Percentiles rank a stretch among this genome's conserved stretches.
Evolutionary conservation across 257 asterid species (phyloP).

Genomic region (Nicotiana tomentosiformis): DNA sequence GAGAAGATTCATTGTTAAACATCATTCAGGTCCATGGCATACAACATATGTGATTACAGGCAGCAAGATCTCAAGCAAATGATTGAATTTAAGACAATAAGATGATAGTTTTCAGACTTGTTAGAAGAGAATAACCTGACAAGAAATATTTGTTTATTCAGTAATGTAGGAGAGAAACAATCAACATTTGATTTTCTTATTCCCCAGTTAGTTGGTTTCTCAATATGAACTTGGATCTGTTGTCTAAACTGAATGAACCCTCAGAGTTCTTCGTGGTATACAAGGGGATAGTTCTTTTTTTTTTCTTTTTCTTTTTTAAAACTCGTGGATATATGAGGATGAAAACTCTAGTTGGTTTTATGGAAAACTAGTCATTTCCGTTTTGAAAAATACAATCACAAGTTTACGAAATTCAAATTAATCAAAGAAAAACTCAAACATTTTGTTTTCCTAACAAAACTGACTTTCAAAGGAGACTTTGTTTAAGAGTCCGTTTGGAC

Average conservation of each 20-base stretch:
- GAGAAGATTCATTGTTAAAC: background rate
- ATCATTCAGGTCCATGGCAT: background rate
- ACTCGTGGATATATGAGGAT: too few relatives aligned
- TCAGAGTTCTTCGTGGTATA: background rate
- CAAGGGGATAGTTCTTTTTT: too few relatives aligned
- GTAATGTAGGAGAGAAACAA: background rate
- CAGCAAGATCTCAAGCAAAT: background rate
- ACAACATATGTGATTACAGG: background rate
- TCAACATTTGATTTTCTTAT: background rate
- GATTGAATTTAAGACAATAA: background rate
- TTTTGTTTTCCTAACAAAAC: too few relatives aligned
- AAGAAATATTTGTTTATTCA: background rate
- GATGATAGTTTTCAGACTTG: background rate
- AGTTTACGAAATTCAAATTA: too few relatives aligned
- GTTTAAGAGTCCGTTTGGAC: too few relatives aligned
- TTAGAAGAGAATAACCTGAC: background rate
- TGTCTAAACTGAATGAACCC: background rate
- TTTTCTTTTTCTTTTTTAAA: too few relatives aligned
- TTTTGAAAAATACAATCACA: too few relatives aligned
- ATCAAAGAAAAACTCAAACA: too few relatives aligned
- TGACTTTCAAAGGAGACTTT: too few relatives aligned
- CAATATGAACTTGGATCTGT: background rate
- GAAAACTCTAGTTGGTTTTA: too few relatives aligned
- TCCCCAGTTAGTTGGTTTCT: background rate
- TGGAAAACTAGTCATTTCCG: too few relatives aligned